Percentiles rank a stretch among this genome's conserved stretches.
Conservation (phyloP, 2,329 filamentous ascomycete genomes). For the Aspergillus sp. region DNA sequence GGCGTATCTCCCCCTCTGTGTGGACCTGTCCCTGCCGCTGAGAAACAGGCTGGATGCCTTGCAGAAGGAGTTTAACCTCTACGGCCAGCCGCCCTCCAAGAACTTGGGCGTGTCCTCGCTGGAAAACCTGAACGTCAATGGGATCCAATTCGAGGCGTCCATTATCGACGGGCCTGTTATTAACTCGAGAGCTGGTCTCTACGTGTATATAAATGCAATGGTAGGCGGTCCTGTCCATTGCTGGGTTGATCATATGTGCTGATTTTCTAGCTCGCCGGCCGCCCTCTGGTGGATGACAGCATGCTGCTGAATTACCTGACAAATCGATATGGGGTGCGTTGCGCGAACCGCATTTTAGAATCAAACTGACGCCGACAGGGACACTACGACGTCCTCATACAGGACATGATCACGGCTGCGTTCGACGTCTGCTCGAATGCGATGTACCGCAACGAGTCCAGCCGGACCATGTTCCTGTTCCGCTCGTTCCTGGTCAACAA, state of each 20-base stretch:
- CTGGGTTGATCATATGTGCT: conserved; percentile 21
- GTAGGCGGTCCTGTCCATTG: conserved; percentile 47
- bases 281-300: conserved; percentile 79
- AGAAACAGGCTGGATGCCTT: conserved; percentile 39
- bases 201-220: conserved; percentile 79
- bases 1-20: conserved; percentile 41
- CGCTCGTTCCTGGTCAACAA: conserved; percentile 84
- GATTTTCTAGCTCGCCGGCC: conserved; percentile 66
- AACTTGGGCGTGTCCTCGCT: conserved; percentile 44
- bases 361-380: conserved; percentile 50
- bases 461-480: conserved; percentile 66
- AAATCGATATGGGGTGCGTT: conserved; percentile 73
- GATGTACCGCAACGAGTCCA: conserved; percentile 67
- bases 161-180: conserved; percentile 67
- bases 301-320: conserved; percentile 77
- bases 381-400: conserved; percentile 72
- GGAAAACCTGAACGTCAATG: conserved; percentile 42
- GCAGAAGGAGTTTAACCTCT: conserved; percentile 44
- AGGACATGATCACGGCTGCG: conserved; percentile 81
- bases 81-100: conserved; percentile 42
- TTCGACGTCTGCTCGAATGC: conserved; percentile 90
- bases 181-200: conserved; percentile 78
- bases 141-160: conserved; percentile 53
- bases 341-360: background rate
- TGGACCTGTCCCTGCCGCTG: conserved; percentile 38